Evolutionary conservation across 305 asterid species (phyloP).

Genomic region (Fraxinus dipetala): DNA sequence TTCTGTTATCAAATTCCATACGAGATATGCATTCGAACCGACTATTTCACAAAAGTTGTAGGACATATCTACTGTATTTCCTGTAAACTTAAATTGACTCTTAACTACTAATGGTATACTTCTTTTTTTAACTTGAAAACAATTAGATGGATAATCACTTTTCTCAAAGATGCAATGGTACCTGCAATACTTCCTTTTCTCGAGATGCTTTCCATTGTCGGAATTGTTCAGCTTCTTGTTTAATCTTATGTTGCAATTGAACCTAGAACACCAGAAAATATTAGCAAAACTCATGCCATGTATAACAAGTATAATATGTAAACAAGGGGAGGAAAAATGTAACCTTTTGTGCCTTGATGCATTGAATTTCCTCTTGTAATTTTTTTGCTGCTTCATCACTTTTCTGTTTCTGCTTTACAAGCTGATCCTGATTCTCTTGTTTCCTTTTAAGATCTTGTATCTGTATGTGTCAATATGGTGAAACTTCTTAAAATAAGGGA

Average conservation of each 20-base stretch:
- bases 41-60: neutral
- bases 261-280: slow-evolving; percentile 51
- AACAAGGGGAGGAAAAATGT: slow-evolving; percentile 19
- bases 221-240: slow-evolving; percentile 97
- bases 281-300: neutral
- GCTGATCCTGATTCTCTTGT: slow-evolving; percentile 94
- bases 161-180: slow-evolving; percentile 18
- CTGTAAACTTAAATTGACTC: neutral
- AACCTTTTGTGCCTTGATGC: slow-evolving; percentile 97
- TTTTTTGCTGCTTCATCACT: slow-evolving; percentile 96
- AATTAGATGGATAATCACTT: neutral
- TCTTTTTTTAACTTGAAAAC: neutral
- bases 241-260: slow-evolving; percentile 91
- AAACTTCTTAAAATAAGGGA: slow-evolving; percentile 8
- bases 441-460: slow-evolving; percentile 98
- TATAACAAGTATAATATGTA: slow-evolving; percentile 5
- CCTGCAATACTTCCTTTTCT: slow-evolving; percentile 95
- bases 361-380: slow-evolving; percentile 92
- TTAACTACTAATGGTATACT: neutral
- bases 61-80: neutral
- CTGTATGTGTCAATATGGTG: slow-evolving; percentile 35
- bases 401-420: slow-evolving; percentile 91
- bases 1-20: neutral
- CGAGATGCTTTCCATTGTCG: slow-evolving; percentile 98
- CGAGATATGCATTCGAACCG: neutral